phyloP scores from a whole-genome alignment of 2,329 filamentous ascomycete species.

The Colletotrichum filicis region DNA sequence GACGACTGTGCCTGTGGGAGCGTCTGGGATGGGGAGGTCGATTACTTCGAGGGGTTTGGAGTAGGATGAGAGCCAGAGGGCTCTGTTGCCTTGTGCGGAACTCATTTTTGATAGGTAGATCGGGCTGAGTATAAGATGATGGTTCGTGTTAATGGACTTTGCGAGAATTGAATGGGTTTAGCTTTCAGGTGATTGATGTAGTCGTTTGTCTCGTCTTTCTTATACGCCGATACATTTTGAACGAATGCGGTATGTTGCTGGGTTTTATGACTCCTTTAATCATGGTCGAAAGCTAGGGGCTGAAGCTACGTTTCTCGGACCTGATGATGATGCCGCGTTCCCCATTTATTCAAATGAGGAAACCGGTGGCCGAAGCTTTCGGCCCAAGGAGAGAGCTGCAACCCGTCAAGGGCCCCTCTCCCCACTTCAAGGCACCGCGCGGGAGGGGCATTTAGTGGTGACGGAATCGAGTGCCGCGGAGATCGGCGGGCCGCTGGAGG shows the following conservation, averaged over 20 bases:
- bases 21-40: constrained; percentile 36
- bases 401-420: neutral
- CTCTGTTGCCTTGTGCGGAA: constrained; percentile 5
- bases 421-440: neutral
- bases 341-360: neutral
- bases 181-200: neutral
- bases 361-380: neutral
- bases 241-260: neutral
- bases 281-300: neutral
- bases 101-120: neutral
- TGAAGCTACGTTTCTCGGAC: neutral
- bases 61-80: constrained; percentile 28
- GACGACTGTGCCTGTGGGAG: constrained; percentile 36
- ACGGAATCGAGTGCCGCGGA: neutral
- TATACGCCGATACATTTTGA: neutral
- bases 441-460: neutral
- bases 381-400: neutral
- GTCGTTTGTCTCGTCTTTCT: neutral
- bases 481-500: neutral
- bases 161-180: no score
- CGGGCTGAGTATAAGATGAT: no score
- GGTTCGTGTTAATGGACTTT: neutral
- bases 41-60: constrained; percentile 13
- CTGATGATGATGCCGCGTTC: neutral
- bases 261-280: neutral